Evolutionary conservation across 495 filamentous ascomycete genomes (phyloP), one percentile per base, ranked within the genome.

Genomic region (Annulohypoxylon stygium): DNA sequence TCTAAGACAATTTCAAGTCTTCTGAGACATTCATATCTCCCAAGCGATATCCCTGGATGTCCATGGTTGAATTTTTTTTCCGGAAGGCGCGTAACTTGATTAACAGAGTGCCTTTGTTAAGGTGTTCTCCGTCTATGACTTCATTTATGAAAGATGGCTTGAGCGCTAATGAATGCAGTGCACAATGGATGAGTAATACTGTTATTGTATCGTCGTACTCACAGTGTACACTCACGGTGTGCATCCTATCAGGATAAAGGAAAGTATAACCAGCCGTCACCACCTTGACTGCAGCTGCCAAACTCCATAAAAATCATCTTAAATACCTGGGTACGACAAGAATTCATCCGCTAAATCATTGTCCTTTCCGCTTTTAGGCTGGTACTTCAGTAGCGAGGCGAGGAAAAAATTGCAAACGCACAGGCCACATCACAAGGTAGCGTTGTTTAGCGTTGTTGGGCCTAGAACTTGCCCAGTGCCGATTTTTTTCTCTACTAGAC

Each of bases 371-470:
- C 43, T 20, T 47, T 47, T 20, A 11, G 26, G 3, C 30, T 9
- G 50, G 20, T 54, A 33, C 50, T 33, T 26, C 5, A 20, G 50
- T 16, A 18, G 62, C 12, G 41, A 63, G 70, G 64, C 63, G 18
- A 48, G 30, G 30, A 25, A 33, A 39, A 64, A 67, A 70, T 69
- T 45, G 16, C 41, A 65, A 59, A 64, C 71, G 68, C 62, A 64
- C 74, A 11, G 67, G 37, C 67, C 60, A 64, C 43, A 51, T 23
- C 4, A 33, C 50, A 54, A 64, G 25, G 45, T 33, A 53, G 18
- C 26, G 25, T 14, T n/a, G 7, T n/a, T 26, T 54, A 48, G 26
- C 30, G 45, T 65, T 26, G 67, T 69, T 75, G 68, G 65, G 67
- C 51, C 67, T 67, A 70, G 67, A 70, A 30, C 30, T 30, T 30